These are phyloP conservation scores for Nicotiana noctiflora DNA, from an alignment of 257 asterid species.

Conservation along the genomic window DNA sequence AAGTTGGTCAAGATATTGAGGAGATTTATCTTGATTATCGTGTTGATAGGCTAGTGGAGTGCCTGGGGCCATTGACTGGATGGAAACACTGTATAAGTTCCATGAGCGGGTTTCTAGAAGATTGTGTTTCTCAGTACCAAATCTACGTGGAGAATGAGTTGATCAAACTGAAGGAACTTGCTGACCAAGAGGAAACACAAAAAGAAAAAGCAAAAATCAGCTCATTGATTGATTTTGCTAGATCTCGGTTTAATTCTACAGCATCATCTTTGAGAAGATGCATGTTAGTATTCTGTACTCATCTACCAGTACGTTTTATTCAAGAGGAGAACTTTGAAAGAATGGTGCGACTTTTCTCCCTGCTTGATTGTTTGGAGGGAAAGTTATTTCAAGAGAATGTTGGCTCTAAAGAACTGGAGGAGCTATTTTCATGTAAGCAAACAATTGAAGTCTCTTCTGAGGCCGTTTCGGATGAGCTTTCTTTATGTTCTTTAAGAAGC, in stretches of 20 bases:
- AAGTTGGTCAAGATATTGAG: conserved; percentile 25
- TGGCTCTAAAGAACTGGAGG: neutral
- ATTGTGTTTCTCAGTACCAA: conserved; percentile 27
- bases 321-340: conserved; percentile 1
- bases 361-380: neutral
- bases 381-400: conserved; percentile 3
- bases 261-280: conserved; percentile 12
- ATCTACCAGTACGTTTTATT: conserved; percentile 1
- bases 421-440: neutral
- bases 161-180: neutral
- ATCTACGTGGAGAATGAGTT: conserved; percentile 14
- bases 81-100: conserved; percentile 27
- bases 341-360: neutral
- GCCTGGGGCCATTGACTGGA: conserved; percentile 27
- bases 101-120: conserved; percentile 32
- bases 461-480: neutral
- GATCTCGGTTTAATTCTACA: neutral
- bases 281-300: conserved; percentile 3
- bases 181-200: neutral
- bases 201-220: neutral
- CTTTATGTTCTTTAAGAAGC: neutral
- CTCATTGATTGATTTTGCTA: conserved; percentile 5
- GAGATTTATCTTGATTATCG: conserved; percentile 39
- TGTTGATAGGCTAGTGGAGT: conserved; percentile 22
- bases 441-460: neutral